Percentiles rank a stretch among this genome's conserved stretches.
phyloP scores from a whole-genome alignment of 176 grass and related monocot species.

The Cenchrus purpureus region DNA sequence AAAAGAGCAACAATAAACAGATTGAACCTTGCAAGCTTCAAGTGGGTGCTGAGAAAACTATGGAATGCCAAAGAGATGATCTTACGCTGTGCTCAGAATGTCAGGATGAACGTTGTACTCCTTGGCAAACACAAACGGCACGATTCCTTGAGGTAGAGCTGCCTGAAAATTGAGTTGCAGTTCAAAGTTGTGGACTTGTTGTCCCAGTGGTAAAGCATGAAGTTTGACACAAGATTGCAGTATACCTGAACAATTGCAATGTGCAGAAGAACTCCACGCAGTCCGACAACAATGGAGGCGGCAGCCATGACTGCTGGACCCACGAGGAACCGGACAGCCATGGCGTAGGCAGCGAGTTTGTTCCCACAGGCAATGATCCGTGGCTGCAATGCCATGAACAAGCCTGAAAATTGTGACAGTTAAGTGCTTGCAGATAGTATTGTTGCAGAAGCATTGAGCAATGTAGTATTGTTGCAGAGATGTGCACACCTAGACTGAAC shows the following conservation, averaged over 20 bases:
- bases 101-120: conserved; percentile 90
- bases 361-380: conserved; percentile 91
- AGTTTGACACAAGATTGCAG: background rate
- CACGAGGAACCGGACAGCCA: conserved; percentile 79
- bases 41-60: background rate
- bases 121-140: conserved; percentile 91
- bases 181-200: background rate
- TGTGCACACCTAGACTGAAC: conserved; percentile 81
- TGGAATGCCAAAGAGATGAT: background rate
- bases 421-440: background rate
- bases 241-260: conserved; percentile 86
- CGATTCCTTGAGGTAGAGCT: conserved; percentile 88
- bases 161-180: conserved; percentile 47
- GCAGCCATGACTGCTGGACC: conserved; percentile 78
- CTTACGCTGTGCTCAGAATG: conserved; percentile 88
- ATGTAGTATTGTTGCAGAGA: background rate
- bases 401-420: conserved; percentile 42
- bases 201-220: background rate
- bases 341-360: conserved; percentile 66
- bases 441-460: background rate
- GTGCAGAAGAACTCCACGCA: conserved; percentile 80
- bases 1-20: background rate
- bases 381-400: conserved; percentile 94
- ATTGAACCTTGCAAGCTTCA: background rate
- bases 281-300: conserved; percentile 58